phyloP scores from a whole-genome alignment of 1,284 basidiomycete species.

The Leucoagaricus sp. region DNA sequence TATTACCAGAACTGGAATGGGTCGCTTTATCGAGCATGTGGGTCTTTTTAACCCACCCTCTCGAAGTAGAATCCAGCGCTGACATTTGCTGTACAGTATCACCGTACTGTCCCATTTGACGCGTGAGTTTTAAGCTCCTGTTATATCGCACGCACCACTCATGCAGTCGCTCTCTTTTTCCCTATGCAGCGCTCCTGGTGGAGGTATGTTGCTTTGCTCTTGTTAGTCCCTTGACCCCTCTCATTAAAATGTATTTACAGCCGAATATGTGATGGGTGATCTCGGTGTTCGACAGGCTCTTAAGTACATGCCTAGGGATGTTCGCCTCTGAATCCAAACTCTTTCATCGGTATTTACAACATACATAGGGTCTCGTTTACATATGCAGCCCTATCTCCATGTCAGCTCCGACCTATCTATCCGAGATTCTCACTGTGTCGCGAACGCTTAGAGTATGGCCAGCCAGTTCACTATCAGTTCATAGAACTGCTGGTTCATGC shows the following conservation, averaged over 20 bases:
- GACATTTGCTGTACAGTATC: conserved; percentile 41
- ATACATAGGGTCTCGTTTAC: not conserved
- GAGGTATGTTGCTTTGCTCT: conserved; percentile 31
- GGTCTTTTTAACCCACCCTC: not conserved
- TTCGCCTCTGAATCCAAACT: conserved; percentile 38
- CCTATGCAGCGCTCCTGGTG: conserved; percentile 43
- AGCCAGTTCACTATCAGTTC: too few relatives aligned
- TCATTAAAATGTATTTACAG: conserved; percentile 27
- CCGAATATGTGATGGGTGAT: conserved; percentile 61
- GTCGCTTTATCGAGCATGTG: conserved; percentile 50
- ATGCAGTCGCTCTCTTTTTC: not conserved
- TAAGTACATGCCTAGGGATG: conserved; percentile 57
- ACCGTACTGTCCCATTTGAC: conserved; percentile 63
- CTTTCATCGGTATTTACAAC: not conserved
- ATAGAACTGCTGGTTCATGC: too few relatives aligned
- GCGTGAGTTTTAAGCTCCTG: conserved; percentile 39
- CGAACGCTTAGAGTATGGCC: too few relatives aligned
- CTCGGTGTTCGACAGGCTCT: conserved; percentile 66
- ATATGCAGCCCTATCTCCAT: too few relatives aligned
- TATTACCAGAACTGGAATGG: conserved; percentile 70
- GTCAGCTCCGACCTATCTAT: too few relatives aligned
- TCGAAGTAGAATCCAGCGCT: not conserved
- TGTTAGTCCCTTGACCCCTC: not conserved
- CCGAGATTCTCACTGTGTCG: too few relatives aligned
- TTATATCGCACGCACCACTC: too few relatives aligned